Base-by-base conservation (phyloP, 129 eudicot genomes). In the Scalesia atractyloides region DNA sequence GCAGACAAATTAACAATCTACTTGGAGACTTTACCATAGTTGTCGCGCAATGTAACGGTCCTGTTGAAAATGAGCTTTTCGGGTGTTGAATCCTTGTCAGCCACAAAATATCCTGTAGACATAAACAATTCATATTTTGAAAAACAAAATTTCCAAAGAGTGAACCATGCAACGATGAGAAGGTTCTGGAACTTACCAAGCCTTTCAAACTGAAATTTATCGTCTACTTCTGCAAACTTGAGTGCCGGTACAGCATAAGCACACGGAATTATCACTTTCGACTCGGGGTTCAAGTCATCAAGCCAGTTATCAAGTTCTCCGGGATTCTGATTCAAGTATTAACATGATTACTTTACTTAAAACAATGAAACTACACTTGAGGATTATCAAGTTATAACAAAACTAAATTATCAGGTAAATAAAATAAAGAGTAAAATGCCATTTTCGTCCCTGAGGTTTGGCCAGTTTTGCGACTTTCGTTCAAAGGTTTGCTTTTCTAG, bases 221-320 rank as follows among this genome's bases (percentile, higher is more conserved):
- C 97, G 6, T 95, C 90, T 67, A 88, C 83, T 4, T 73, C 79
- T 30, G 97, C 82, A 71, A 59, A 54, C 69, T 72, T 62, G 73
- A 95, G 94, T 20, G 89, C 41, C 5, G 94, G 89, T 30, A 83
- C 88, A 37, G 95, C 97, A 76, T 84, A 95, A 20, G 99, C 99
- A 43, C 85, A 76, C 0, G 80, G 79, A 44, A 91, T 85, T 56
- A 90, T 89, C 16, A 83, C 86, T 85, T 95, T 95, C 37, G 99
- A 91, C 47, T 86, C 71, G 5, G 93, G 88, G 63, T 88, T 95
- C 74, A 95, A 61, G 82, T 95, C 95, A 43, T 84, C 88, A 70
- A 95, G 97, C 99, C 99, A 95, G 30, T 88, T 87, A 58, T 88
- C 97, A 33, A 95, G 94, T 69, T 95, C 97, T 37, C 82, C 91